Evolutionary conservation across 768 basidiomycete genomes (phyloP), one percentile per base, ranked within the genome.

Genomic region (Termitomyces sp.): DNA sequence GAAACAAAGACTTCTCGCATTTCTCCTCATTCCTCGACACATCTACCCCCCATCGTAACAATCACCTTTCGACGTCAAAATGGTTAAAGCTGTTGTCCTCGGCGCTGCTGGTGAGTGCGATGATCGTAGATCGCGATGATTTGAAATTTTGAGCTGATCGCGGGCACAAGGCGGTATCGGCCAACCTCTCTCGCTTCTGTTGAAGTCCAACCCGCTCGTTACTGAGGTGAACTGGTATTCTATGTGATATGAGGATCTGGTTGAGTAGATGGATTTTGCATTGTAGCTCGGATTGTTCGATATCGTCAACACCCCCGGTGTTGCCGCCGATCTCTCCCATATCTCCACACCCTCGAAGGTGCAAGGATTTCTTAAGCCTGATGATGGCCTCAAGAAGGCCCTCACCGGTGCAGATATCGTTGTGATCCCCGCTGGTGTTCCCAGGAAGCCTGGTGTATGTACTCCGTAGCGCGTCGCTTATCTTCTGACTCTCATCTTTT

Each of bases 291-390:
- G 86, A 56, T 86, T 98, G 62, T 98, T 83, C 73, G 96, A 98
- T 93, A 96, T 98, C 76, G 94, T 96, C 70, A 92, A 94, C 75
- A 91, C 95, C n/a, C 94, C 94, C 15, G 96, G 96, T 71, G 96
- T 99, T 65, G 94, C 95, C 40, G 92, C 88, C 61, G 96, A 99
- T 79, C 81, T 98, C 61, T 89, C 91, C 60, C 96, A 98, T 74
- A 96, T 98, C 76, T 82, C 91, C 56, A 96, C 95, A 42, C 86
- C 89, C 11, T 87, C 94, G 47, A 89, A 90, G 74, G 88, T 94
- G 34, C 80, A 83, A 62, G 95, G 94, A n/a, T 90, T 81, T 73
- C 83, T 94, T 17, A 83, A 88, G 62, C 81, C 88, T 42, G 81
- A 95, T 68, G 89, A 91, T 62, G 93, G 93, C 38, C 81, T 96